Percentiles rank a stretch among this genome's conserved stretches.
phyloP scores from a whole-genome alignment of 805 yeast genomes.

The Naumovozyma baii region DNA sequence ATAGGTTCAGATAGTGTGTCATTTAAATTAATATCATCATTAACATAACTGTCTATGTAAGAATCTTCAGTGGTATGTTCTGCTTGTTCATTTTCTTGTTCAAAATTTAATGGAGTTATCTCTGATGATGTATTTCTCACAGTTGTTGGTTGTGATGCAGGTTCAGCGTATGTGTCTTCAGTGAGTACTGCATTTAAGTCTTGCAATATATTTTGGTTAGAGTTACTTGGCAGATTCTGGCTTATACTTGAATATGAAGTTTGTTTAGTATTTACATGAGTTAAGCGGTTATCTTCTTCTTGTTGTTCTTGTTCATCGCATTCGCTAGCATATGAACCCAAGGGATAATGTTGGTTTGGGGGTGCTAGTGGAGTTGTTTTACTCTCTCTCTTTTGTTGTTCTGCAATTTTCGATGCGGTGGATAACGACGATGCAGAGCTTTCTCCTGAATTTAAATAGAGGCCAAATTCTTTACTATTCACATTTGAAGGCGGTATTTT shows the following conservation, averaged over 20 bases:
- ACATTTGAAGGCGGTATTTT: background rate
- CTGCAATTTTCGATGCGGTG: background rate
- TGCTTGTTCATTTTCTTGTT: background rate
- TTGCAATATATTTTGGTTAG: constrained; percentile 6
- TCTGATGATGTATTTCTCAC: too few relatives aligned
- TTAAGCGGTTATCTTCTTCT: too few relatives aligned
- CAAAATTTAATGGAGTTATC: background rate
- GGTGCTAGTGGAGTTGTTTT: background rate
- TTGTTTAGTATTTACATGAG: background rate
- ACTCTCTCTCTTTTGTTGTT: background rate
- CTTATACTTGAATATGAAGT: background rate
- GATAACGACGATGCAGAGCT: background rate
- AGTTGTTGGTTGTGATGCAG: background rate
- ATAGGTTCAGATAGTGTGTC: constrained; percentile 9
- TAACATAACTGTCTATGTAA: constrained; percentile 9
- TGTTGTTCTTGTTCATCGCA: background rate
- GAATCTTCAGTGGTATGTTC: constrained; percentile 8
- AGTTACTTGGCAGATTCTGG: background rate
- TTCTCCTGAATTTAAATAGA: background rate
- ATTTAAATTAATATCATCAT: constrained; percentile 5
- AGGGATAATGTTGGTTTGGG: background rate
- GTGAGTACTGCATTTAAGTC: constrained; percentile 23
- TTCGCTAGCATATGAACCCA: too few relatives aligned
- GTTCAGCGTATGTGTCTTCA: background rate
- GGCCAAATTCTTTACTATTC: background rate